These are phyloP conservation scores for Halophytophthora batemanensis DNA, from an alignment of 352 stramenopile species.

Conservation along the genomic window DNA sequence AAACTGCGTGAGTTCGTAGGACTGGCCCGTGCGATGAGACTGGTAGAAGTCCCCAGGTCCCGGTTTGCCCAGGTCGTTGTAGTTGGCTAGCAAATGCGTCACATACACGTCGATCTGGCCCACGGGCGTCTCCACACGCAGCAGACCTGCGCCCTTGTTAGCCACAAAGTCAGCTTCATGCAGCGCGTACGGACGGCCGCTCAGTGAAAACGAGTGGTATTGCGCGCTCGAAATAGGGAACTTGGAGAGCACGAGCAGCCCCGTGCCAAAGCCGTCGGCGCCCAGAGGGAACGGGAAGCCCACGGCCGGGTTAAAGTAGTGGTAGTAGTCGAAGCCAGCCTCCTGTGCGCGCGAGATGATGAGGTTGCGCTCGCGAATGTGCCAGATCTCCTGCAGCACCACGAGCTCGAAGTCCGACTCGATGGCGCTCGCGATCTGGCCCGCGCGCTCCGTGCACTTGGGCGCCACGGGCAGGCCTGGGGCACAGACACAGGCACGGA, in stretches of 20 bases:
- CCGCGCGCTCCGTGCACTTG: conserved; percentile 60
- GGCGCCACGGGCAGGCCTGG: conserved; percentile 64
- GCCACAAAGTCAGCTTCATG: conserved; percentile 80
- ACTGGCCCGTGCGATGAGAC: conserved; percentile 58
- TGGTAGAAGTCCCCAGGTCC: conserved; percentile 67
- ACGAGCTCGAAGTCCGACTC: conserved; percentile 69
- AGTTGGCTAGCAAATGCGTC: conserved; percentile 78
- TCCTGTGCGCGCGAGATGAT: conserved; percentile 58
- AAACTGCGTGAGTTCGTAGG: conserved; percentile 75
- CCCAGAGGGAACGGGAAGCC: conserved; percentile 73
- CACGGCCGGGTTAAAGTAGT: conserved; percentile 81
- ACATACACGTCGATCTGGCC: conserved; percentile 75
- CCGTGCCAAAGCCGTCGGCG: conserved; percentile 71
- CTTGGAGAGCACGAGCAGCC: conserved; percentile 70
- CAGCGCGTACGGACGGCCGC: conserved; percentile 70
- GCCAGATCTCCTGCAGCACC: conserved; percentile 84
- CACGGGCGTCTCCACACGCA: conserved; percentile 55
- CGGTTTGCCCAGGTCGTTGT: conserved; percentile 65
- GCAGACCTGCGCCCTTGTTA: conserved; percentile 72
- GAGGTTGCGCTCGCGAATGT: conserved; percentile 72
- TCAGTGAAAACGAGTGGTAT: conserved; percentile 78
- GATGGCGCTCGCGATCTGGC: conserved; percentile 67
- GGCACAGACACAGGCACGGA: too few species aligned
- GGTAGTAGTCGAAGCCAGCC: conserved; percentile 68
- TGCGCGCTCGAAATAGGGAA: conserved; percentile 57